Conservation (phyloP, 257 asterid species). For the Gentiana dahurica region DNA sequence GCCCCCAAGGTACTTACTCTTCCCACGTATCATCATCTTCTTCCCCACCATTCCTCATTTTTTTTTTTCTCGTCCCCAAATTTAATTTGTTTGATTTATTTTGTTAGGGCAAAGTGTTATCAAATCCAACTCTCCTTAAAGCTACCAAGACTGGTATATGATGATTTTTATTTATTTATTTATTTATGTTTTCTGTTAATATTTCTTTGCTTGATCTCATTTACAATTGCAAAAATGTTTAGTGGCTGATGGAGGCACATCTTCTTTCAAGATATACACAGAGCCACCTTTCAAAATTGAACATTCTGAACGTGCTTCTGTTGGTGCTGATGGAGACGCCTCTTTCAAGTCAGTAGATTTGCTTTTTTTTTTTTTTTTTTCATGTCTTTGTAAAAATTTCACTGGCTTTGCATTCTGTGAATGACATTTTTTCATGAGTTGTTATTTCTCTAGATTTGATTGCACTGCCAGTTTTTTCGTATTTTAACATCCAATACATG, state of each 20-base stretch:
- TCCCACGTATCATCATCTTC: neutral
- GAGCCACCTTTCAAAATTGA: constrained; percentile 1
- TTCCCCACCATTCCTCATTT: neutral
- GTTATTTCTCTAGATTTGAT: neutral
- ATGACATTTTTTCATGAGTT: neutral
- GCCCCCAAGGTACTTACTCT: neutral
- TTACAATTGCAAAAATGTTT: neutral
- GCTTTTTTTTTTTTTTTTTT: neutral
- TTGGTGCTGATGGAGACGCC: neutral
- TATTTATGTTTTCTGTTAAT: neutral
- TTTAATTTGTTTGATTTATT: neutral
- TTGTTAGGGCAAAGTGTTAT: neutral
- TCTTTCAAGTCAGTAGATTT: constrained; percentile 5
- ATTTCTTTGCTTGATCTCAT: neutral
- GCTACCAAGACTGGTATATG: constrained; percentile 2
- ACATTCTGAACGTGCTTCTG: neutral
- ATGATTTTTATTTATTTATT: neutral
- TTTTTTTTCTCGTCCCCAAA: neutral
- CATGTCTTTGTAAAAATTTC: neutral
- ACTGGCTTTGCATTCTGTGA: neutral
- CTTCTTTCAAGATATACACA: constrained; percentile 13
- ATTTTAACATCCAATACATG: neutral
- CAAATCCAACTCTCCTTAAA: neutral
- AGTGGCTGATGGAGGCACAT: neutral
- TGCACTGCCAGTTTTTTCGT: neutral